phyloP scores from a whole-genome alignment of 805 yeast genomes.

The Yamadazyma endophytica region DNA sequence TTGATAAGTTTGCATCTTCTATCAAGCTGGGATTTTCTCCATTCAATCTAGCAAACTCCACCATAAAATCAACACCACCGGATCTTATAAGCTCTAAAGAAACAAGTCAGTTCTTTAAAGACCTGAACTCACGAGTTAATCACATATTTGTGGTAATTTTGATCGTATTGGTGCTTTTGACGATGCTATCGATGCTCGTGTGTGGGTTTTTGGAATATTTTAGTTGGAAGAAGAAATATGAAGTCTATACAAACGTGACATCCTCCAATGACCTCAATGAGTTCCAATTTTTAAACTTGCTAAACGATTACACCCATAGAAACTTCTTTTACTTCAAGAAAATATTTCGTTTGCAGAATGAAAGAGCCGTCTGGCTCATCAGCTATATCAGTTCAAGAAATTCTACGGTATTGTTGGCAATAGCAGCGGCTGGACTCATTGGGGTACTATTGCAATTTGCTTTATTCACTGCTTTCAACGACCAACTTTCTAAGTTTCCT shows the following conservation, averaged over 20 bases:
- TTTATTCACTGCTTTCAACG: conserved; percentile 32
- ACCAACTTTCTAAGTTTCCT: conserved; percentile 10
- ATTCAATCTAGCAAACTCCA: too few species aligned
- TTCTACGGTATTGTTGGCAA: conserved; percentile 44
- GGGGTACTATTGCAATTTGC: conserved; percentile 52
- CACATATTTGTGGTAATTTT: conserved; percentile 33
- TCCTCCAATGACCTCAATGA: conserved; percentile 5
- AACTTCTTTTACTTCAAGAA: conserved; percentile 10
- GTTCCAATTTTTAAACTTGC: conserved; percentile 8
- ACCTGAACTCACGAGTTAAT: conserved; percentile 26
- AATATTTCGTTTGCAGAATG: conserved; percentile 7
- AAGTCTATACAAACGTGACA: conserved; percentile 19
- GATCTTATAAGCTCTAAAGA: neutral
- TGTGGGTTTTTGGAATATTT: conserved; percentile 42
- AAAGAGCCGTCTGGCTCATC: conserved; percentile 36
- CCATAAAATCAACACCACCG: neutral
- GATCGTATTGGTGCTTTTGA: conserved; percentile 23
- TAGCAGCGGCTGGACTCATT: conserved; percentile 56
- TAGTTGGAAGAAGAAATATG: conserved; percentile 45
- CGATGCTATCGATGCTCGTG: conserved; percentile 40
- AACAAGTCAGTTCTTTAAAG: conserved; percentile 26
- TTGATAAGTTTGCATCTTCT: conserved; percentile 1
- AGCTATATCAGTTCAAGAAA: conserved; percentile 51
- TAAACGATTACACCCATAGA: conserved; percentile 12
- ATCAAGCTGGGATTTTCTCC: conserved; percentile 4